Evolutionary conservation across 75 land plant genomes (phyloP), one percentile per base, ranked within the genome.

Genomic region (Cryptomeria japonica): DNA sequence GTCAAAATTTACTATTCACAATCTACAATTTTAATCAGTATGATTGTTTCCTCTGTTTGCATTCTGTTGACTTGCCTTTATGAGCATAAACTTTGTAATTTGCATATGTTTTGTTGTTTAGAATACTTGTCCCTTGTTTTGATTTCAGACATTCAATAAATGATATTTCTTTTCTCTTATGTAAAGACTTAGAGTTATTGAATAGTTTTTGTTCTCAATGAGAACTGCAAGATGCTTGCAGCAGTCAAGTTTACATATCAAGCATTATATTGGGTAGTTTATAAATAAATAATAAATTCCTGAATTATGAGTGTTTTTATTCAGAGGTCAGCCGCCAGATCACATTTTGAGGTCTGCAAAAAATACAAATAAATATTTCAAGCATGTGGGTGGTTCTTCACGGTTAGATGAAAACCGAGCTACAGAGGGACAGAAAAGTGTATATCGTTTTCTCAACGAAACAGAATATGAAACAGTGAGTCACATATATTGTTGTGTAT

Each of bases 321-420:
- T 80, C 91, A 98, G 99, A 36, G 94, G 84, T 49, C 97, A 95
- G 87, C 99, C 99, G 31, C 99, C 99, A 72, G 99, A 98, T 90
- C 83, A 93, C 83, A 56, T 98, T 28, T 91, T 98, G 39, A 86
- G 90, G 87, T 92, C 94, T 68, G 98, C 99, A 70, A 94, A 94
- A 88, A 92, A 95, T 80, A 95, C 99, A 42, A 92, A 86, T 53
- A 98, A 98, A 87, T 98, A 92, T 85, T 98, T 97, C 87, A 98
- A 95, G 89, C 88, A 84, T 86, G 82, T 90, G 70, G 95, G 95
- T 49, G 93, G 91, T 83, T 78, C 93, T 64, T 92, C 91, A 15
- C 89, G 87, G 53, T 68, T 89, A n/a, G 95, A 90, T 34, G 84
- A 87, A 76, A 90, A 86, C 78, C 87, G 86, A 78, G 34, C 82